A percentile compares a stretch with the other conserved stretches of the same genome.
phyloP scores from a whole-genome alignment of 441 rosid genomes.

The Kokia cookei region DNA sequence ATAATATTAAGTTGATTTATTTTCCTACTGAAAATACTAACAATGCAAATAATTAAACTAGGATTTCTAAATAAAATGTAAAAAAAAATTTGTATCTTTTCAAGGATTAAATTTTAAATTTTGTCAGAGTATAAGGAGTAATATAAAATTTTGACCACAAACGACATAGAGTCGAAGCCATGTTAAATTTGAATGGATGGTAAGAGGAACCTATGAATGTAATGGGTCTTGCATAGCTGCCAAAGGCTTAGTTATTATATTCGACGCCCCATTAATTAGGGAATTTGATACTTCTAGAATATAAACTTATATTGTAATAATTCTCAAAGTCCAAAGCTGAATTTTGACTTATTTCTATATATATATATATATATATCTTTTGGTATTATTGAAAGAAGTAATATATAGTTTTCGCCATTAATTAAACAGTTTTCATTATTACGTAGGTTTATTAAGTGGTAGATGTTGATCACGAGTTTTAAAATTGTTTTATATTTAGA shows the following conservation, averaged over 20 bases:
- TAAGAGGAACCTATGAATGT: neutral
- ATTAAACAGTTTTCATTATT: too few species aligned
- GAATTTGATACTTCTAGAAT: neutral
- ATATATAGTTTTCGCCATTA: too few species aligned
- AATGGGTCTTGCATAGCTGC: neutral
- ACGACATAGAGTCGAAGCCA: neutral
- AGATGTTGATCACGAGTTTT: accelerated
- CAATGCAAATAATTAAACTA: too few species aligned
- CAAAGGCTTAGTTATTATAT: neutral
- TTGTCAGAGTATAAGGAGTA: too few species aligned
- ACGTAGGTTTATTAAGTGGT: accelerated
- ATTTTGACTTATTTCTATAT: neutral
- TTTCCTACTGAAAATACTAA: too few species aligned
- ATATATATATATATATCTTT: too few species aligned
- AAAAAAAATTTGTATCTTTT: too few species aligned
- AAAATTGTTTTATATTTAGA: accelerated
- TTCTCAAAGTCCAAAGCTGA: neutral
- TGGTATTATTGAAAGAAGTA: too few species aligned
- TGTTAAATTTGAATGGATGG: neutral
- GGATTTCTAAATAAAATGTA: too few species aligned
- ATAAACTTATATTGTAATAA: neutral
- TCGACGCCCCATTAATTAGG: neutral
- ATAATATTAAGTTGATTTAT: too few species aligned
- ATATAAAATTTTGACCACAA: neutral
- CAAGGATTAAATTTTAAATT: too few species aligned